A percentile compares a stretch with the other conserved stretches of the same genome.
Evolutionary conservation across 169 alveolate genomes (phyloP).

Genomic region (Cryptosporidium felis): DNA sequence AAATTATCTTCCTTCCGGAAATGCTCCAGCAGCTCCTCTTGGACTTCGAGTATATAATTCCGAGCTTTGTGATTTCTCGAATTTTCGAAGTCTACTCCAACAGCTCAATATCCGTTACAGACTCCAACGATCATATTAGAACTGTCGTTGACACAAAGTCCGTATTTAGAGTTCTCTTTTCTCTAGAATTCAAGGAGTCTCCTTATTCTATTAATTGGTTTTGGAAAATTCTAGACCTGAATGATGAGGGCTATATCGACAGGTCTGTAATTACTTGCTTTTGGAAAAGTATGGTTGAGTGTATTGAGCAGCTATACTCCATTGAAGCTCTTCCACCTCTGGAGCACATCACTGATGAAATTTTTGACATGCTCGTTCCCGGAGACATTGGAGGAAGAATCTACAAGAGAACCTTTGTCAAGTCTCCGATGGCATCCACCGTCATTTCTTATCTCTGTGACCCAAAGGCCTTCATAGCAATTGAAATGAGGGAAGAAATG

Average conservation of each 20-base stretch:
- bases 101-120: not conserved
- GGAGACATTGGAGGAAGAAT: slow-evolving; percentile 41
- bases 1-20: slow-evolving; percentile 46
- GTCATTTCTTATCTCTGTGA: slow-evolving; percentile 65
- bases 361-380: slow-evolving; percentile 62
- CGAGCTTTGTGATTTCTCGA: slow-evolving; percentile 36
- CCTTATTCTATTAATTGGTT: slow-evolving; percentile 45
- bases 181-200: slow-evolving; percentile 33
- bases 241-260: slow-evolving; percentile 51
- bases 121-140: slow-evolving; percentile 7
- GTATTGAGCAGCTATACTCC: slow-evolving; percentile 30
- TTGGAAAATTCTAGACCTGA: slow-evolving; percentile 39
- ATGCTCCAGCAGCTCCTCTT: slow-evolving; percentile 34
- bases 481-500: slow-evolving; percentile 62
- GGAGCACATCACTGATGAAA: slow-evolving; percentile 49
- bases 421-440: slow-evolving; percentile 60
- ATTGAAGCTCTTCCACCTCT: slow-evolving; percentile 46
- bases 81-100: slow-evolving; percentile 35
- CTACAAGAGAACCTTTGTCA: not conserved
- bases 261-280: slow-evolving; percentile 11
- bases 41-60: slow-evolving; percentile 57
- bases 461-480: slow-evolving; percentile 62
- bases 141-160: not conserved
- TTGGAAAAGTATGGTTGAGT: slow-evolving; percentile 49
- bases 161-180: slow-evolving; percentile 28